A percentile compares a stretch with the other conserved stretches of the same genome.
These are phyloP conservation scores for Aspergillus jensenii DNA, from an alignment of 2,329 filamentous ascomycete species.

Conservation along the genomic window DNA sequence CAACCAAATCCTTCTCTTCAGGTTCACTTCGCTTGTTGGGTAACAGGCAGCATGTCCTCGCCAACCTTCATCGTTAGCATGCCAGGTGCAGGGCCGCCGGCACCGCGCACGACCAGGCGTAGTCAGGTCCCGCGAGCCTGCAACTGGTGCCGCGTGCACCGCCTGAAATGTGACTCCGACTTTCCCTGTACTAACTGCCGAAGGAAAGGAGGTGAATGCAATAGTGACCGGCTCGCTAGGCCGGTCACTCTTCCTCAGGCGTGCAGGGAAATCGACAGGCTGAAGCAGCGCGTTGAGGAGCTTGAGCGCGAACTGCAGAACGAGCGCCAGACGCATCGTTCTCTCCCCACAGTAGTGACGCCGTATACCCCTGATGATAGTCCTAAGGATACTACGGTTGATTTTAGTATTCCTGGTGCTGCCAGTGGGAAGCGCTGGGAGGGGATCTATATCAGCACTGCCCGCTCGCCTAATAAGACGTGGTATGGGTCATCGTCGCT, in stretches of 20 bases:
- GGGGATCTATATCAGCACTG: conserved; percentile 39
- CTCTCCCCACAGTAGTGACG: not conserved
- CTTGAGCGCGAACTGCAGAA: conserved; percentile 36
- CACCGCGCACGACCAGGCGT: not conserved
- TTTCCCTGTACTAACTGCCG: conserved; percentile 26
- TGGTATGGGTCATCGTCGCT: conserved; percentile 49
- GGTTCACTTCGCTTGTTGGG: too few relatives aligned
- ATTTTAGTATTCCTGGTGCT: conserved; percentile 2
- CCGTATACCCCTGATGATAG: not conserved
- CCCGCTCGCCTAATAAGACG: conserved; percentile 27
- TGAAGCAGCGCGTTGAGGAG: conserved; percentile 35
- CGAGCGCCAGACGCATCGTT: not conserved
- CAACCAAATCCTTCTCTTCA: too few relatives aligned
- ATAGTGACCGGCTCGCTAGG: conserved; percentile 9
- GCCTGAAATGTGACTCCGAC: conserved; percentile 28
- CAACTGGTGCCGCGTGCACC: conserved; percentile 28
- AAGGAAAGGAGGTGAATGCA: conserved; percentile 20
- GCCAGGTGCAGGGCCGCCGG: too few relatives aligned
- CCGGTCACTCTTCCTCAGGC: conserved; percentile 10
- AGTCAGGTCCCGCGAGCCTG: conserved; percentile 25
- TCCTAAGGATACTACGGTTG: conserved; percentile 6
- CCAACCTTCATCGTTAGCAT: too few relatives aligned
- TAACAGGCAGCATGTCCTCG: too few relatives aligned
- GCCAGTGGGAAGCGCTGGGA: conserved; percentile 34
- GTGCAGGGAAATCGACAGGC: conserved; percentile 24